Evolutionary conservation across 179 eudicot species (phyloP).

Genomic region (Sideroxylon spinosum): DNA sequence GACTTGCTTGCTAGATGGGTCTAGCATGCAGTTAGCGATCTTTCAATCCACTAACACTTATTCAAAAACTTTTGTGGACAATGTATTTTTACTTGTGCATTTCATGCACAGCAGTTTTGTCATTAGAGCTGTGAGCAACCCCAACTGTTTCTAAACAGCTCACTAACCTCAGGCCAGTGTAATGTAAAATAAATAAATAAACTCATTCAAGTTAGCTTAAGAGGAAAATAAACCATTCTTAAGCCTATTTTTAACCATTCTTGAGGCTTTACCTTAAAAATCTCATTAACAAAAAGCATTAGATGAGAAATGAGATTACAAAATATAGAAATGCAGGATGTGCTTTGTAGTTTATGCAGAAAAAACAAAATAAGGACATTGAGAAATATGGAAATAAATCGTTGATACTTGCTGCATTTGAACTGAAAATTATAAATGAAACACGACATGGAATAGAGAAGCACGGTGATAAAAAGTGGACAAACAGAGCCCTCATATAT

Average conservation of each 20-base stretch:
- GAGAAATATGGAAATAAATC: neutral
- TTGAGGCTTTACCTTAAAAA: neutral
- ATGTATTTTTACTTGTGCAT: neutral
- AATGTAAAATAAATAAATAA: no score
- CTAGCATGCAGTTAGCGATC: neutral
- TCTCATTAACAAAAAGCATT: neutral
- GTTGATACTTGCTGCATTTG: neutral
- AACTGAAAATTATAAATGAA: neutral
- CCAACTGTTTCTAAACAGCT: neutral
- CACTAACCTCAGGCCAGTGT: neutral
- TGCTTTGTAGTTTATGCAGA: neutral
- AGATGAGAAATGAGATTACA: neutral
- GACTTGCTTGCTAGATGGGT: neutral
- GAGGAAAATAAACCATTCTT: neutral
- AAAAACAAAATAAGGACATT: no score
- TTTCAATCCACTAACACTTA: neutral
- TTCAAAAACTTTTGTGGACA: conserved; percentile 1
- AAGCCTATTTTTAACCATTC: neutral
- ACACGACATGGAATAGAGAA: neutral
- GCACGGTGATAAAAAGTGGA: neutral
- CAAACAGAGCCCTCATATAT: neutral
- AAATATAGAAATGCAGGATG: neutral
- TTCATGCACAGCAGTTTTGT: conserved; percentile 3
- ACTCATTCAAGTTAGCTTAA: neutral
- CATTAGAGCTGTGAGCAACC: neutral